Evolutionary conservation across 192 early-diverging fungal species (phyloP), one percentile per base, ranked within the genome.

Genomic region (Backusella westeae): DNA sequence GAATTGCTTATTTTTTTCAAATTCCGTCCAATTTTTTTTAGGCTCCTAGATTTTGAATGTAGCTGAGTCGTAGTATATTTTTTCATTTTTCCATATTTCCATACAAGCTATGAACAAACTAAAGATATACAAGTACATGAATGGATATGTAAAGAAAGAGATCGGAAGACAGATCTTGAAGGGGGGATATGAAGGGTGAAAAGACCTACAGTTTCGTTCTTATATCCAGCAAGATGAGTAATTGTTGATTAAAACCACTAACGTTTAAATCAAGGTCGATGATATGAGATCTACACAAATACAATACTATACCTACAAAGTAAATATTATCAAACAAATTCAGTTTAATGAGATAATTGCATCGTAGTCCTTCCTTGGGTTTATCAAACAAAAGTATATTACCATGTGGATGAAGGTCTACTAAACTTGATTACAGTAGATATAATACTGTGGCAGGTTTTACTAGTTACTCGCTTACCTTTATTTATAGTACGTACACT

Each of bases 401-500:
- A 9, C 69, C 26, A 14, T 78, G 75, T 70, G 75, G 59, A 69
- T 82, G 69, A 76, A 17, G 90, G n/a, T 26, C 83, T 80, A n/a
- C 81, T 78, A 75, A 92, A 90, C 69, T 86, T 84, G 26, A 92
- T 83, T 71, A 52, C 32, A 32, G 32, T 32, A 32, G 32, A 3
- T 32, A 32, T 32, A 32, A 32, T 32, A 32, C 32, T 32, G 38
- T 39, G 38, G 0, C 1, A 39, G 10, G 8, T 39, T 10, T 38
- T 39, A 10, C 38, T 39, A 39, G 8, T 39, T 93, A 91, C 49
- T 90, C 82, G n/a, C 96, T 84, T 14, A 95, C 96, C 78, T 15
- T 1, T n/a, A n/a, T 14, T 17, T 49, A n/a, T 49, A 49, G 6
- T 19, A n/a, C n/a, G 46, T n/a, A n/a, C 3, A 49, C 1, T n/a